Evolutionary conservation across 257 asterid genomes (phyloP).

Genomic region (Solanum chmielewskii): DNA sequence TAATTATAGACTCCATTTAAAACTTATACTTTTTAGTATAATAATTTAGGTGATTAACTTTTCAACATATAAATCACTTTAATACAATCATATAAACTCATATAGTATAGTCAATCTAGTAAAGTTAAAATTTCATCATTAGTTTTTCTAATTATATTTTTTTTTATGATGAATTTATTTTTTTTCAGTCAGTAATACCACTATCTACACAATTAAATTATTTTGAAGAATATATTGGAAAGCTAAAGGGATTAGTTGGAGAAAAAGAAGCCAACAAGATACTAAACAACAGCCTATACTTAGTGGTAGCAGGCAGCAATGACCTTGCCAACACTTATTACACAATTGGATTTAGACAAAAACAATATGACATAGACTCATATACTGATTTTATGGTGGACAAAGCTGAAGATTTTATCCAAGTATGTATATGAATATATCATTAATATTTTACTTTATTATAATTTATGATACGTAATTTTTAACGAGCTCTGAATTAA

Average conservation of each 20-base stretch:
- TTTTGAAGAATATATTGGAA: conserved; percentile 15
- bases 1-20: no score
- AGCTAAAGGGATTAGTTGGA: conserved; percentile 17
- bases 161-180: neutral
- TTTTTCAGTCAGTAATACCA: conserved; percentile 10
- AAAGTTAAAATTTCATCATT: neutral
- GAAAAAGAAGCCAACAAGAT: conserved; percentile 5
- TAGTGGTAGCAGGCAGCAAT: conserved; percentile 22
- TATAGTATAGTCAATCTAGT: neutral
- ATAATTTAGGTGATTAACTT: neutral
- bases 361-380: conserved; percentile 6
- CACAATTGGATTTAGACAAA: neutral
- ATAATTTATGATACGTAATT: neutral
- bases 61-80: neutral
- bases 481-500: neutral
- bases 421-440: neutral
- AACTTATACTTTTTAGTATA: neutral
- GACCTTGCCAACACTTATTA: conserved; percentile 16
- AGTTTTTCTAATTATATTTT: neutral
- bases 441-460: neutral
- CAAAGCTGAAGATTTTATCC: conserved; percentile 4
- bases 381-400: conserved; percentile 9
- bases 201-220: conserved; percentile 9
- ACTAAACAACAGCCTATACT: conserved; percentile 5
- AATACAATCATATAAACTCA: neutral